phyloP scores from a whole-genome alignment of 2,329 filamentous ascomycete species.

The Dryadomyces quercivorus region DNA sequence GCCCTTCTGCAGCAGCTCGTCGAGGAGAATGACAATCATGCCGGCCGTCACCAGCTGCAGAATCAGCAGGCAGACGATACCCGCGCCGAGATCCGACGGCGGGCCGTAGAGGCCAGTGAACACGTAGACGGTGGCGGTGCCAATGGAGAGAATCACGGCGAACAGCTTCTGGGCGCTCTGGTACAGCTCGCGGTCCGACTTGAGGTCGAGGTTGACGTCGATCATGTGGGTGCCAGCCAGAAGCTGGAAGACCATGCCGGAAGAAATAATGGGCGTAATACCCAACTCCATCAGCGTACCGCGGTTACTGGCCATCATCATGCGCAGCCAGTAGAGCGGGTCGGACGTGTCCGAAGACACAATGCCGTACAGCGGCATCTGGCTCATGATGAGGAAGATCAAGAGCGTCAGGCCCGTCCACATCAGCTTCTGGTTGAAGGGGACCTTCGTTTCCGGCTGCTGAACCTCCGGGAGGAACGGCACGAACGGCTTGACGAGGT shows the following conservation, averaged over 20 bases:
- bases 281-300: constrained; percentile 93
- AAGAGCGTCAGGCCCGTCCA: constrained; percentile 89
- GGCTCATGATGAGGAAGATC: constrained; percentile 99
- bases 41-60: constrained; percentile 96
- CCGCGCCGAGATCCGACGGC: constrained; percentile 90
- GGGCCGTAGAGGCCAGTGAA: constrained; percentile 96
- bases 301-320: constrained; percentile 99
- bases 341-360: constrained; percentile 98
- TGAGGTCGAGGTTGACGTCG: constrained; percentile 99
- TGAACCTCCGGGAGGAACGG: constrained; percentile 99
- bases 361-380: constrained; percentile 98
- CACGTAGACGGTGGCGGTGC: constrained; percentile 95
- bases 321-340: constrained; percentile 97
- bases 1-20: constrained; percentile 98
- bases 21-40: constrained; percentile 96
- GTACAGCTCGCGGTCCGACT: constrained; percentile 99
- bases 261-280: constrained; percentile 98
- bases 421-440: constrained; percentile 98
- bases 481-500: constrained; percentile 98
- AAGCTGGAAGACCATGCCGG: constrained; percentile 99
- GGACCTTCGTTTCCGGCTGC: constrained; percentile 94
- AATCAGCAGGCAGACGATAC: constrained; percentile 95
- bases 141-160: constrained; percentile 93
- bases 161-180: constrained; percentile 99
- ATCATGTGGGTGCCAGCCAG: constrained; percentile 98